Conservation (phyloP, 2,329 filamentous ascomycete genomes). For the Neopestalotiopsis clavispora region DNA sequence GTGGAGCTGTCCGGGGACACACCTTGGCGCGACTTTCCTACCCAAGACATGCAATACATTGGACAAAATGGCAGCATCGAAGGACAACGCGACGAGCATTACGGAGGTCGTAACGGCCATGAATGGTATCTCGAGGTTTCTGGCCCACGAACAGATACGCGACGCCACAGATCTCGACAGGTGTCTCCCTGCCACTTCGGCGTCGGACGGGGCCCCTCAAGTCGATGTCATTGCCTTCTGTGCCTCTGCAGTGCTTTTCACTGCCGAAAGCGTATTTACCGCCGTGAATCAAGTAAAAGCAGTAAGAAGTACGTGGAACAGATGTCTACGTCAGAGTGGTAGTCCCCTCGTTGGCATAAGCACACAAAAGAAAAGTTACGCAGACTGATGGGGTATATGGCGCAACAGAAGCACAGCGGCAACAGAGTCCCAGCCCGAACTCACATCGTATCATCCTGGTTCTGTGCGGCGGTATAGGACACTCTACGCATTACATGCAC, state of each 20-base stretch:
- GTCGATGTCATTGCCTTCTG: not conserved
- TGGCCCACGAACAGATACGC: not conserved
- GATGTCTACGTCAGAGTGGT: not conserved
- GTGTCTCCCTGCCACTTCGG: not conserved
- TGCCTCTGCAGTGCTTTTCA: not conserved
- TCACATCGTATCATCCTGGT: not conserved
- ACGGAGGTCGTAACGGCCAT: not conserved
- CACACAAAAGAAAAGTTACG: not conserved
- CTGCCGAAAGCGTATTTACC: not conserved
- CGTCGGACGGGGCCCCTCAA: not conserved
- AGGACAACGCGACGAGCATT: not conserved
- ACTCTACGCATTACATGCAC: conserved; percentile 1
- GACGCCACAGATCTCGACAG: not conserved
- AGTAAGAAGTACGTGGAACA: not conserved
- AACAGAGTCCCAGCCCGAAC: not conserved
- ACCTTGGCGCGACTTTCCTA: no score
- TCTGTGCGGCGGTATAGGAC: not conserved
- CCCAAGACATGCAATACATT: not conserved
- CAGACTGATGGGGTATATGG: not conserved
- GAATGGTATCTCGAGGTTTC: not conserved
- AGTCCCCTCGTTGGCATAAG: not conserved
- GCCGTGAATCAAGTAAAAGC: not conserved
- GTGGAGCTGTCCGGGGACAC: no score
- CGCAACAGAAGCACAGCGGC: not conserved
- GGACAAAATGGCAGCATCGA: not conserved